phyloP scores from a whole-genome alignment of 352 stramenopile species.

The Peronosclerospora sorghi region DNA sequence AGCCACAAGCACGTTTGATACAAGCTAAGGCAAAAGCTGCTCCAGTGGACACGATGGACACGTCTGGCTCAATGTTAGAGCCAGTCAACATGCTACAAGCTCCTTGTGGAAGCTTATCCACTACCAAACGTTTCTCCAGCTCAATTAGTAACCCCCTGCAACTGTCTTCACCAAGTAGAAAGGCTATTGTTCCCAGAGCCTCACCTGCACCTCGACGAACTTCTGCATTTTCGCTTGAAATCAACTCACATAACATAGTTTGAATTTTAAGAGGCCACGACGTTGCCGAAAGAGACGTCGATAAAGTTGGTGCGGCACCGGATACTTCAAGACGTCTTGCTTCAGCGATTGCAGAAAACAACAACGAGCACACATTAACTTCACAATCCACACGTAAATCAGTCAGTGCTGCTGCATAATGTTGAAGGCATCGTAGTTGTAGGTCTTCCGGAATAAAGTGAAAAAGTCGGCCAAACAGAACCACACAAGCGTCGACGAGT shows the following conservation, averaged over 20 bases:
- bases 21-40: constrained; percentile 67
- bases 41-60: constrained; percentile 42
- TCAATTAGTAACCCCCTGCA: constrained; percentile 51
- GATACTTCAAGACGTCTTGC: constrained; percentile 23
- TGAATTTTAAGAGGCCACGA: constrained; percentile 68
- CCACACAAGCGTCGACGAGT: constrained; percentile 66
- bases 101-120: constrained; percentile 40
- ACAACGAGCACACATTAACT: constrained; percentile 66
- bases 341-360: constrained; percentile 59
- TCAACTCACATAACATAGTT: constrained; percentile 71
- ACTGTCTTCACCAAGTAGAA: constrained; percentile 34
- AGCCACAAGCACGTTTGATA: constrained; percentile 72
- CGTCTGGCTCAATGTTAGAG: constrained; percentile 22
- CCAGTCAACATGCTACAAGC: constrained; percentile 16
- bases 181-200: constrained; percentile 47
- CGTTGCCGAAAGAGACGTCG: constrained; percentile 14
- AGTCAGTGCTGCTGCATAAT: constrained; percentile 53
- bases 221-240: constrained; percentile 45
- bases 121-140: constrained; percentile 53
- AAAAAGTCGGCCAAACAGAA: constrained; percentile 68
- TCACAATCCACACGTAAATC: constrained; percentile 54
- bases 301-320: constrained; percentile 5
- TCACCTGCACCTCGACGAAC: constrained; percentile 69
- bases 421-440: constrained; percentile 71
- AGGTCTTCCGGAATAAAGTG: constrained; percentile 74